A percentile compares a stretch with the other conserved stretches of the same genome.
Evolutionary conservation across 768 basidiomycete genomes (phyloP).

Genomic region (Mycena pura): DNA sequence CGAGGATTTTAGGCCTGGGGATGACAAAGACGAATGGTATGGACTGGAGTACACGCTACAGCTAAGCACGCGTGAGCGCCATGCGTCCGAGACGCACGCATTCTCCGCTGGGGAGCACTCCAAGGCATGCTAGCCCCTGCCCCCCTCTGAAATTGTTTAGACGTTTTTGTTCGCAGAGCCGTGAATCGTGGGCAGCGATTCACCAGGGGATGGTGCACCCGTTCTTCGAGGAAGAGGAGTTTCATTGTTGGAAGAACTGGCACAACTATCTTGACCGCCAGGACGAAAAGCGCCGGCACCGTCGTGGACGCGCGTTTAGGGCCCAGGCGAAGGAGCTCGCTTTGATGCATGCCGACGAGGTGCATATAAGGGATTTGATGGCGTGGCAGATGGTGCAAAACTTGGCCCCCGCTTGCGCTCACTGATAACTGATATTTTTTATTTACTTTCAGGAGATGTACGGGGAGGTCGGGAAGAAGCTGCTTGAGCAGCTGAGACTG

Average conservation of each 20-base stretch:
- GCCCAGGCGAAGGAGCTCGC: conserved; percentile 39
- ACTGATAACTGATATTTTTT: too few relatives aligned
- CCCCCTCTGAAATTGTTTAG: neutral
- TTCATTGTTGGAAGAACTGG: conserved; percentile 52
- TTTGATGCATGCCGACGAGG: conserved; percentile 44
- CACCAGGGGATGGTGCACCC: conserved; percentile 46
- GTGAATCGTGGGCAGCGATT: conserved; percentile 52
- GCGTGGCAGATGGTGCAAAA: conserved; percentile 44
- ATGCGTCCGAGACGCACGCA: conserved; percentile 37
- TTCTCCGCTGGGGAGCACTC: conserved; percentile 46
- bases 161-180: conserved; percentile 44
- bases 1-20: neutral
- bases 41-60: conserved; percentile 52
- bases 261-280: conserved; percentile 48
- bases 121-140: conserved; percentile 33
- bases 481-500: conserved; percentile 37
- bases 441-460: conserved; percentile 37
- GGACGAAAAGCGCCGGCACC: conserved; percentile 40
- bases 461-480: conserved; percentile 35
- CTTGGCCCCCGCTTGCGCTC: neutral
- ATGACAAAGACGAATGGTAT: conserved; percentile 47
- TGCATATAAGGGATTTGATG: conserved; percentile 42
- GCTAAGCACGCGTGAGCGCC: conserved; percentile 46
- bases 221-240: conserved; percentile 48
- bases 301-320: conserved; percentile 41